phyloP scores from a whole-genome alignment of 1,284 basidiomycete genomes.

The Ceratobasidium papillatum region DNA sequence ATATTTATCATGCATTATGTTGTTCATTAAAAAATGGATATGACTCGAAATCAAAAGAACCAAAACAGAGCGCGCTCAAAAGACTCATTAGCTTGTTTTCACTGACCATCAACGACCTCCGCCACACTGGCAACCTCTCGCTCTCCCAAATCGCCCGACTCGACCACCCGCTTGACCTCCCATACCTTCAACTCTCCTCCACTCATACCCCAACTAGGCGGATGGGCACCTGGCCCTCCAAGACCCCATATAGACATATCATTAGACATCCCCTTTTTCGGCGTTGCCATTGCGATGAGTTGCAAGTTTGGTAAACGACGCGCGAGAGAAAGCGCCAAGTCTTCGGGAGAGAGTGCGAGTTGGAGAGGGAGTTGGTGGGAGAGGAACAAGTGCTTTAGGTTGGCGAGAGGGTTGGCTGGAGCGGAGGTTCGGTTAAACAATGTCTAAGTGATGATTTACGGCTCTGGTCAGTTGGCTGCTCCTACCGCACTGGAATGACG shows the following conservation, averaged over 20 bases:
- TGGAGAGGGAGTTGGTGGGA: conserved; percentile 21
- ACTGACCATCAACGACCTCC: not conserved
- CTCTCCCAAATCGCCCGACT: not conserved
- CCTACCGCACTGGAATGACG: not conserved
- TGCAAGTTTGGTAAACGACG: conserved; percentile 13
- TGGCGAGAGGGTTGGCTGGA: not conserved
- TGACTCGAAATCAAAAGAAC: no score
- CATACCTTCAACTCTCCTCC: conserved; percentile 17
- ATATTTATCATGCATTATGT: no score
- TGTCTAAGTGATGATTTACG: not conserved
- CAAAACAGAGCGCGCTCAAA: no score
- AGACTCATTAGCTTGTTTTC: no score
- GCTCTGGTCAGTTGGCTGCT: not conserved
- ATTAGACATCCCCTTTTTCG: not conserved
- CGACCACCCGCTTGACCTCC: not conserved
- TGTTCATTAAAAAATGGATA: no score
- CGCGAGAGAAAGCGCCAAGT: conserved; percentile 8
- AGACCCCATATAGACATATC: conserved; percentile 3
- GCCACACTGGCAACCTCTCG: not conserved
- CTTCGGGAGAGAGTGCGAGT: not conserved
- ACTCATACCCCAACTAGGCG: conserved; percentile 21
- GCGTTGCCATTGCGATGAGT: conserved; percentile 16
- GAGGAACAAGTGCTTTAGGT: not conserved
- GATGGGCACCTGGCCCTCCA: not conserved
- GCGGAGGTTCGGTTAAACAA: not conserved